Percentiles rank a stretch among this genome's conserved stretches.
These are phyloP conservation scores for Pistacia atlantica DNA, from an alignment of 345 rosid genomes.

Conservation along the genomic window DNA sequence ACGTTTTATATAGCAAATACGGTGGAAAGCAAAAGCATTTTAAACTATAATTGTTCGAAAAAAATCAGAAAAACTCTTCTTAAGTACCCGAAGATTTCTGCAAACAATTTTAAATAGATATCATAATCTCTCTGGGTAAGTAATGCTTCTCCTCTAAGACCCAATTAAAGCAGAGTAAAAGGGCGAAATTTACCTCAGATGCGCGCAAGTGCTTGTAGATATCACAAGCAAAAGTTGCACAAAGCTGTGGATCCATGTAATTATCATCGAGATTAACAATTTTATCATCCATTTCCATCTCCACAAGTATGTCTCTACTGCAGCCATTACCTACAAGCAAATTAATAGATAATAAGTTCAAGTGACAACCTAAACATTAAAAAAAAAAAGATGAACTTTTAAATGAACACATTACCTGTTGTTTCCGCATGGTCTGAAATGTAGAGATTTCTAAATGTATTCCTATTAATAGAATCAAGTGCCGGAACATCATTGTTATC, in stretches of 20 bases:
- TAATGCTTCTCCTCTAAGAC: too few species aligned
- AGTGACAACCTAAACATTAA: too few species aligned
- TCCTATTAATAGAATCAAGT: conserved; percentile 67
- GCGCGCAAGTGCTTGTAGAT: conserved; percentile 65
- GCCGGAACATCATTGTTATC: conserved; percentile 50
- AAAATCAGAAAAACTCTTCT: too few species aligned
- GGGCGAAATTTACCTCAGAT: conserved; percentile 61
- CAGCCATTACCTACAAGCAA: conserved; percentile 55
- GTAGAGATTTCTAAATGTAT: conserved; percentile 70
- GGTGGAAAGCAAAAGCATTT: too few species aligned
- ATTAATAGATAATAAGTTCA: neutral
- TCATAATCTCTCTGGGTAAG: too few species aligned
- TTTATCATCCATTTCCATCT: conserved; percentile 49
- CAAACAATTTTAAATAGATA: too few species aligned
- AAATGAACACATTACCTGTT: conserved; percentile 34
- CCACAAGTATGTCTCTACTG: conserved; percentile 53
- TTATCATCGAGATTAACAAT: conserved; percentile 59
- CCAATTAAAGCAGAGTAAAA: neutral
- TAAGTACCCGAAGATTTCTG: too few species aligned
- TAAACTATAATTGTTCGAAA: too few species aligned
- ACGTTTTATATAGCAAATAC: too few species aligned
- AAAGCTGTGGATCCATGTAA: conserved; percentile 73
- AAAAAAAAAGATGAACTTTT: too few species aligned
- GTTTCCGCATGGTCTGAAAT: conserved; percentile 54
- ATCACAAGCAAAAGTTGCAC: conserved; percentile 64